Conservation (phyloP, 2,329 filamentous ascomycete species). For the Hymenoscyphus occultus region DNA sequence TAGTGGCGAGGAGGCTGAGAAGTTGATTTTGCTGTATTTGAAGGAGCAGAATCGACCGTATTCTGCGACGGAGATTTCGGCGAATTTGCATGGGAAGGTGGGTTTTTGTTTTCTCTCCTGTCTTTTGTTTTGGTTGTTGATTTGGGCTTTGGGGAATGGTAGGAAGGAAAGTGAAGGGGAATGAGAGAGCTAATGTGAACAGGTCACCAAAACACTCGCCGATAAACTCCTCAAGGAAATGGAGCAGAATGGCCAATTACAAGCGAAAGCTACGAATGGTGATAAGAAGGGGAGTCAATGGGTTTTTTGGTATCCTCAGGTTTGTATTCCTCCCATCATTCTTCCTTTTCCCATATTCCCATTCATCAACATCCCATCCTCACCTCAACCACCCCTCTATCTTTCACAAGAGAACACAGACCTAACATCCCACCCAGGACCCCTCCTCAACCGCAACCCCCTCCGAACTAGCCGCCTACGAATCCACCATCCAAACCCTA, state of each 20-base stretch:
- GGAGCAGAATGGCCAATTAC: slow-evolving; percentile 57
- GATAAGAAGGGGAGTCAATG: slow-evolving; percentile 35
- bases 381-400: neutral
- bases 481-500: slow-evolving; percentile 46
- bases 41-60: slow-evolving; percentile 41
- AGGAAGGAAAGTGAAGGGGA: no score
- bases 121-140: neutral
- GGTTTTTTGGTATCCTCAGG: slow-evolving; percentile 37
- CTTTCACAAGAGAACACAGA: neutral
- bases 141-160: neutral
- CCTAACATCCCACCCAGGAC: slow-evolving; percentile 39
- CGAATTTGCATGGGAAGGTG: slow-evolving; percentile 59
- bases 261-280: slow-evolving; percentile 43
- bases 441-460: slow-evolving; percentile 46
- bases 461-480: slow-evolving; percentile 48
- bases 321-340: slow-evolving; percentile 15
- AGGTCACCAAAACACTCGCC: slow-evolving; percentile 47
- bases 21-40: slow-evolving; percentile 39
- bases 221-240: slow-evolving; percentile 62
- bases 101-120: neutral
- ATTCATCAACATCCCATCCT: neutral
- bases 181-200: slow-evolving; percentile 17
- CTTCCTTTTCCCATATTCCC: neutral
- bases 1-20: slow-evolving; percentile 35
- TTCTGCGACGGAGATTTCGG: slow-evolving; percentile 52